phyloP scores from a whole-genome alignment of 2,329 filamentous ascomycete genomes.

The Aurifilum marmelostoma region DNA sequence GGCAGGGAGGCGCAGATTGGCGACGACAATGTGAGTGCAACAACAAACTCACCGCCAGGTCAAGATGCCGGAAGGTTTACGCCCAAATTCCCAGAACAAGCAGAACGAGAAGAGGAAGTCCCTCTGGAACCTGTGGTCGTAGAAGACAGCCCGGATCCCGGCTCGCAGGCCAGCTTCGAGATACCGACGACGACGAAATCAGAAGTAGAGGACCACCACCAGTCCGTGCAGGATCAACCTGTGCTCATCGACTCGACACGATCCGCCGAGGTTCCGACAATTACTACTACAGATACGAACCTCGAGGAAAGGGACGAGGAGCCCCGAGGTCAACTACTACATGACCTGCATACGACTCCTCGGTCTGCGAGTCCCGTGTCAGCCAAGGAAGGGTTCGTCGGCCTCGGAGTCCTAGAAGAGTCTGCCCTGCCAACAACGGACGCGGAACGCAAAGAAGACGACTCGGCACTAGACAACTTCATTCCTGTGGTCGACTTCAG shows the following conservation, averaged over 20 bases:
- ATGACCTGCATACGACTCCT: conserved; percentile 12
- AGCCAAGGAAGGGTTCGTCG: conserved; percentile 9
- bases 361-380: conserved; percentile 12
- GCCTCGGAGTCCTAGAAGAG: conserved; percentile 25
- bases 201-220: background rate
- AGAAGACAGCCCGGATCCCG: conserved; percentile 36
- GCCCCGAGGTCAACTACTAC: background rate
- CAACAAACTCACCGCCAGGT: conserved; percentile 29
- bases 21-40: conserved; percentile 31
- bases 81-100: conserved; percentile 28
- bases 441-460: conserved; percentile 23
- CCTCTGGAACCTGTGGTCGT: conserved; percentile 30
- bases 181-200: conserved; percentile 6
- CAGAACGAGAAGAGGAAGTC: conserved; percentile 28
- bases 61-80: conserved; percentile 28
- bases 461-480: conserved; percentile 24
- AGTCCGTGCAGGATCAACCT: background rate
- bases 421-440: conserved; percentile 27
- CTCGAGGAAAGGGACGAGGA: conserved; percentile 7
- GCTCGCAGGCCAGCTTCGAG: conserved; percentile 37
- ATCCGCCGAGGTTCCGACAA: background rate
- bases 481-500: conserved; percentile 43
- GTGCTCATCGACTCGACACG: conserved; percentile 6
- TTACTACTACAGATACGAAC: conserved; percentile 13
- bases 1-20: conserved; percentile 25